Base-by-base conservation (phyloP, 1,139 yeast genomes). In the Pichia sp. region DNA sequence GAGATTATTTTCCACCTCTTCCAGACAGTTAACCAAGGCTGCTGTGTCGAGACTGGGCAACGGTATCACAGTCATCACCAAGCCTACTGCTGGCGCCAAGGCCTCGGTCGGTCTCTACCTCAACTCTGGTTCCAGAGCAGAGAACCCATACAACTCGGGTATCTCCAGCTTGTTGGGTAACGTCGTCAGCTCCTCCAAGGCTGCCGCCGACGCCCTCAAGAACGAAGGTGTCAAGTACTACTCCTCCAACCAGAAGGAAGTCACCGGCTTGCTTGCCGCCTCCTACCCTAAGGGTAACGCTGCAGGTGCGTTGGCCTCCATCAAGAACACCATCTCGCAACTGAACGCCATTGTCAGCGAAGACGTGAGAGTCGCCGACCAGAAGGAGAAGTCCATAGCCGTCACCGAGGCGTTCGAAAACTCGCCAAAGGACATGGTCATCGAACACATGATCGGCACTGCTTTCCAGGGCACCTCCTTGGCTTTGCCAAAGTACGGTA, bases 401-500 rank as follows among this genome's bases (percentile, higher is more conserved):
- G 63, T 71, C 58, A 76, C 80, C 53, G 74, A 70, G 45, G 73
- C 72, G 42, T 67, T 79, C 56, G 86, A 81, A 72, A 61, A 70
- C 48, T 67, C 67, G 62, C 82, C 82, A 57, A 66, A 74, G 52
- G 62, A 72, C 58, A 78, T 72, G 76, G 86, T 84, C 51, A 68
- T 82, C 64, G 88, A 85, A 73, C 95, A 87, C 72, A 79, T 87
- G 75, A 81, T 82, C 66, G 80, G 90, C 59, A 79, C 90, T 59
- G 95, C 95, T 54, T 87, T 80, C 86, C 95, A 87, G 75, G 89
- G 90, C 67, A 84, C 88, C 66, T 84, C 93, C 29, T 77, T 87
- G 64, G 86, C 85, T 54, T 76, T 87, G 70, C 95, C 95, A 71
- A 77, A 80, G 53, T 75, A 77, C 64, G 95, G 95, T 77, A 85